Evolutionary conservation across 2,329 filamentous ascomycete species (phyloP).

Genomic region (Aspergillus bombycis): DNA sequence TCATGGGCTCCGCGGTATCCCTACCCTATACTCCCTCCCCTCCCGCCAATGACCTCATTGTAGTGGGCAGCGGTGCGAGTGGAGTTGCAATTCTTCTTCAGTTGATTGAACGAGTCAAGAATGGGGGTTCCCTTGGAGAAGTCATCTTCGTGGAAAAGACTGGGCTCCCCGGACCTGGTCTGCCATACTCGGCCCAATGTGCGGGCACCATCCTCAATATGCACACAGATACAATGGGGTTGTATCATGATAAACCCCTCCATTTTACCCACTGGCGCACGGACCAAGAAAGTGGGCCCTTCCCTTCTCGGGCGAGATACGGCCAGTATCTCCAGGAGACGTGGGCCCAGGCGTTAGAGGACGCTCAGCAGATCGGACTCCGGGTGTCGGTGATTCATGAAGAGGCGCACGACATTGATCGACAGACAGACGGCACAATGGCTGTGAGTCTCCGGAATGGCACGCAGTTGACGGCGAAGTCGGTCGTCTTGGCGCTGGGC

Average conservation of each 20-base stretch:
- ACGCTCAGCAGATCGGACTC: constrained; percentile 5
- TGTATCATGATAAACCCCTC: constrained; percentile 11
- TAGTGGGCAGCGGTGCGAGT: constrained; percentile 16
- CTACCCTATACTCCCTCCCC: background rate
- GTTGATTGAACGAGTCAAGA: constrained; percentile 8
- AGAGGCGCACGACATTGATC: constrained; percentile 11
- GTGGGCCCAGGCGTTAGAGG: constrained; percentile 8
- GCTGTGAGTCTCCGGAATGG: constrained; percentile 2
- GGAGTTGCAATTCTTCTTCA: constrained; percentile 15
- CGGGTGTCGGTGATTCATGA: constrained; percentile 10
- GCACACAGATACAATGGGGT: constrained; percentile 15
- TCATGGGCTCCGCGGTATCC: constrained; percentile 4
- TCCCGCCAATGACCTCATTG: background rate
- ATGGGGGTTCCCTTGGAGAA: constrained; percentile 1
- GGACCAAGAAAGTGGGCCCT: constrained; percentile 4
- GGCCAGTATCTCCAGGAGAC: constrained; percentile 14
- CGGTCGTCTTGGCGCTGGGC: constrained; percentile 10
- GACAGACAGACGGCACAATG: constrained; percentile 8
- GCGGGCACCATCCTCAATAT: constrained; percentile 15
- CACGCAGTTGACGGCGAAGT: background rate
- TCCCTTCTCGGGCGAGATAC: constrained; percentile 12
- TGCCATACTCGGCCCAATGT: constrained; percentile 12
- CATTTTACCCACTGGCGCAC: constrained; percentile 13
- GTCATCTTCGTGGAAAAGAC: constrained; percentile 10
- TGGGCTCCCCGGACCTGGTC: constrained; percentile 3